Percentiles rank a stretch among this genome's conserved stretches.
These are phyloP conservation scores for Trypanosoma cruzi DNA, from an alignment of 208 protist genomes.

Conservation along the genomic window DNA sequence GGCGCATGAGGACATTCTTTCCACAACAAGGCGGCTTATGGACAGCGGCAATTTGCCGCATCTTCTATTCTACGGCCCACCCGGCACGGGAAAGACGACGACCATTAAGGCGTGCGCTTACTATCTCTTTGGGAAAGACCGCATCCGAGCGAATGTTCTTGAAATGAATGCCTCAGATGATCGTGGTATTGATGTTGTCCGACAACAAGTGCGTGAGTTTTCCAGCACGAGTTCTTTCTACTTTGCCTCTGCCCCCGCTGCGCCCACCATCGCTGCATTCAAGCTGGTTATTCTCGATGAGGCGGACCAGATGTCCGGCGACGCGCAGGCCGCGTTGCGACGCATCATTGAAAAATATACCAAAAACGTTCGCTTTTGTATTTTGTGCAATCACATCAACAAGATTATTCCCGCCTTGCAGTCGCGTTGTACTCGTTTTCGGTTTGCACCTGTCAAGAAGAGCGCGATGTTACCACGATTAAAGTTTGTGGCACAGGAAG, in stretches of 20 bases:
- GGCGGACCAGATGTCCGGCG: slow-evolving; percentile 98
- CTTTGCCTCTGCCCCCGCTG: slow-evolving; percentile 28
- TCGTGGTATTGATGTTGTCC: slow-evolving; percentile 98
- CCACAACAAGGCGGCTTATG: slow-evolving; percentile 92
- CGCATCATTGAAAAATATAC: slow-evolving; percentile 99
- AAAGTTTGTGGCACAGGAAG: slow-evolving; percentile 77
- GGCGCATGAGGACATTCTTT: slow-evolving; percentile 93
- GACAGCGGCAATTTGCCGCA: slow-evolving; percentile 95
- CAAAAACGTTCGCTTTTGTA: slow-evolving; percentile 97
- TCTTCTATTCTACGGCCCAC: slow-evolving; percentile 98
- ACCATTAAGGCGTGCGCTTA: slow-evolving; percentile 89
- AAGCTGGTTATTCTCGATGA: slow-evolving; percentile 99
- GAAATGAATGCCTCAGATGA: slow-evolving; percentile 99
- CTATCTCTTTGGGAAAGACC: slow-evolving; percentile 95
- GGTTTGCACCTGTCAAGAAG: slow-evolving; percentile 95
- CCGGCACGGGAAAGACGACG: slow-evolving; percentile 92
- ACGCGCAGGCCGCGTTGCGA: slow-evolving; percentile 98
- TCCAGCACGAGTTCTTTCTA: slow-evolving; percentile 97
- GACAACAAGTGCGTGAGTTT: slow-evolving; percentile 98
- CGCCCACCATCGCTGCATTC: slow-evolving; percentile 42
- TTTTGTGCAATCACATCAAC: slow-evolving; percentile 99
- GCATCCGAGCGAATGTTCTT: slow-evolving; percentile 85
- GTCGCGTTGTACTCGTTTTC: slow-evolving; percentile 98
- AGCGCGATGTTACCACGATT: slow-evolving; percentile 87
- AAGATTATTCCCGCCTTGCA: slow-evolving; percentile 96